Evolutionary conservation across 352 stramenopile species (phyloP).

Genomic region (Phytophthora melonis): DNA sequence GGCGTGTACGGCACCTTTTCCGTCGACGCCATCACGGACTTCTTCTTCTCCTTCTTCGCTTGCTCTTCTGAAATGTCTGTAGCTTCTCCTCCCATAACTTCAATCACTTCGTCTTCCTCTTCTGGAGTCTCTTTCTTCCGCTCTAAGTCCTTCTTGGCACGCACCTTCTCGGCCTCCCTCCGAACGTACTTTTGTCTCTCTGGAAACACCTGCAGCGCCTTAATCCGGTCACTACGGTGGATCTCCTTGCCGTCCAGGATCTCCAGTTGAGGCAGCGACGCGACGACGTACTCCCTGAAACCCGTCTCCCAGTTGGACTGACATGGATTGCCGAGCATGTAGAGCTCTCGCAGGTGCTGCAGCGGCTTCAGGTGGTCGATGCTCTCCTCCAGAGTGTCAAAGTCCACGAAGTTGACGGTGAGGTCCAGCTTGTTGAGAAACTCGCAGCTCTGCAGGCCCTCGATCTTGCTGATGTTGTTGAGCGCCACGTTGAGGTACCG

Average conservation of each 20-base stretch:
- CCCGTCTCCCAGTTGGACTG: conserved; percentile 78
- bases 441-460: conserved; percentile 86
- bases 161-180: conserved; percentile 32
- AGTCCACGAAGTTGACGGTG: conserved; percentile 96
- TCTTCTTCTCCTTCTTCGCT: conserved; percentile 33
- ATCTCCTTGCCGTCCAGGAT: conserved; percentile 93
- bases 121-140: conserved; percentile 2
- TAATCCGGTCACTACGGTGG: conserved; percentile 86
- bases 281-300: conserved; percentile 89
- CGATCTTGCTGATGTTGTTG: conserved; percentile 94
- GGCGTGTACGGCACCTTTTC: conserved; percentile 79
- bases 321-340: conserved; percentile 94
- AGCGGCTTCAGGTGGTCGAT: conserved; percentile 84
- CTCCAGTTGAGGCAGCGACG: conserved; percentile 84
- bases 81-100: conserved; percentile 40
- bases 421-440: conserved; percentile 95
- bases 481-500: conserved; percentile 97
- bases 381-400: conserved; percentile 90
- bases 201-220: conserved; percentile 83
- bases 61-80: conserved; percentile 51
- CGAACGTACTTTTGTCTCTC: conserved; percentile 50
- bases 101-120: conserved; percentile 49
- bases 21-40: conserved; percentile 48
- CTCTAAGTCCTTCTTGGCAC: conserved; percentile 35
- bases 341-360: conserved; percentile 92